Evolutionary conservation across 2,329 filamentous ascomycete genomes (phyloP).

Genomic region (Cladosporium sp.): DNA sequence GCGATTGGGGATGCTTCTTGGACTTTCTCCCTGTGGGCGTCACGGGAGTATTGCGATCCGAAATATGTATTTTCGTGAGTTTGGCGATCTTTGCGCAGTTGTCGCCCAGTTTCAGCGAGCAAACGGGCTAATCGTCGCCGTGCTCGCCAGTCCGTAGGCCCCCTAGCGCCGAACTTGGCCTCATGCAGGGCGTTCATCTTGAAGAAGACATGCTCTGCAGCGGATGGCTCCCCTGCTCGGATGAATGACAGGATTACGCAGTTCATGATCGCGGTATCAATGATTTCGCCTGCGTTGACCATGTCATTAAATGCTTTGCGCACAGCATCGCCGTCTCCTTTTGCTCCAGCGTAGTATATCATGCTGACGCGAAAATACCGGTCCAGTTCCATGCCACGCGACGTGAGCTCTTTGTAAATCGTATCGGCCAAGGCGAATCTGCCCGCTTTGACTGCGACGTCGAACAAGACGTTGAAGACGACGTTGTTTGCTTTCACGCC

Average conservation of each 20-base stretch:
- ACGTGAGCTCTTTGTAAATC: constrained; percentile 75
- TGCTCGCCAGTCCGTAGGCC: constrained; percentile 39
- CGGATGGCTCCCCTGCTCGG: constrained; percentile 66
- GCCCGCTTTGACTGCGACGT: constrained; percentile 78
- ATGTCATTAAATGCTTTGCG: constrained; percentile 75
- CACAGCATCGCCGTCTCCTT: constrained; percentile 67
- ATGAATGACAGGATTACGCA: constrained; percentile 78
- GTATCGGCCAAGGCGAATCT: constrained; percentile 82
- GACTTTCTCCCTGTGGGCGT: constrained; percentile 43
- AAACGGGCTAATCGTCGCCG: constrained; percentile 43
- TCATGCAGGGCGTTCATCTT: constrained; percentile 69
- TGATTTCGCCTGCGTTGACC: constrained; percentile 78
- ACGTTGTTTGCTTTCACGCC: constrained; percentile 64
- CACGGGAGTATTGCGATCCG: constrained; percentile 20
- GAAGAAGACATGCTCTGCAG: constrained; percentile 75
- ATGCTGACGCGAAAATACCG: constrained; percentile 77
- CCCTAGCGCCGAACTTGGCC: constrained; percentile 29
- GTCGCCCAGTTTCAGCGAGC: constrained; percentile 42
- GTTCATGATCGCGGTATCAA: constrained; percentile 84
- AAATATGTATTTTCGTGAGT: constrained; percentile 45
- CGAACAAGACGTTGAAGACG: constrained; percentile 93
- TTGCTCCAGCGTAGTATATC: constrained; percentile 79
- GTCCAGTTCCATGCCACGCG: constrained; percentile 63
- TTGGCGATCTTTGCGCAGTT: constrained; percentile 44
- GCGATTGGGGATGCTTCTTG: constrained; percentile 64